Percentiles rank a stretch among this genome's conserved stretches.
These are phyloP conservation scores for Termitomyces sp. DNA, from an alignment of 768 basidiomycete genomes.

Conservation along the genomic window DNA sequence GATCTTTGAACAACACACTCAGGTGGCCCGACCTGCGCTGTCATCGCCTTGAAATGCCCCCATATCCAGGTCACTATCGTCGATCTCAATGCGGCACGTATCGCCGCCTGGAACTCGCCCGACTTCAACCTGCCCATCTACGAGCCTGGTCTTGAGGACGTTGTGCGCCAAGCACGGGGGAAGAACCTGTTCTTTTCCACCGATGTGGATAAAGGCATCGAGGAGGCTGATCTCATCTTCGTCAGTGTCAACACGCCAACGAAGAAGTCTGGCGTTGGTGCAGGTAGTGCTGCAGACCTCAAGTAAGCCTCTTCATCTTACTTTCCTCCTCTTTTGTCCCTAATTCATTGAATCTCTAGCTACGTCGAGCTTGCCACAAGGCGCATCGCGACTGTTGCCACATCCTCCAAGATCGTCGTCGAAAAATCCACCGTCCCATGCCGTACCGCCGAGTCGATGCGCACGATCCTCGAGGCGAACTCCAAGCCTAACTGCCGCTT, in stretches of 20 bases:
- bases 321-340: neutral
- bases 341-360: constrained; percentile 35
- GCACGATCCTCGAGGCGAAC: constrained; percentile 98
- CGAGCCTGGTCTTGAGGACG: constrained; percentile 92
- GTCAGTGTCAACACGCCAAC: constrained; percentile 99
- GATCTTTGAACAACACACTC: neutral
- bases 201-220: constrained; percentile 88
- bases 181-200: constrained; percentile 97
- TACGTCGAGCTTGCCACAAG: constrained; percentile 97
- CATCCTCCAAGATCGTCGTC: constrained; percentile 93
- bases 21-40: constrained; percentile 95
- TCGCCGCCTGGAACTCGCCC: constrained; percentile 94
- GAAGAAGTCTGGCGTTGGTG: constrained; percentile 96
- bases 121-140: constrained; percentile 90
- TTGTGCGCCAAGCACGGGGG: constrained; percentile 83
- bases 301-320: constrained; percentile 49
- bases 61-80: constrained; percentile 95
- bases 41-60: constrained; percentile 91
- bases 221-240: constrained; percentile 96
- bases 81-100: constrained; percentile 90
- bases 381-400: constrained; percentile 89
- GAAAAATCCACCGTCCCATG: constrained; percentile 99
- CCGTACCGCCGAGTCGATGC: constrained; percentile 98
- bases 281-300: constrained; percentile 97
- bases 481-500: constrained; percentile 88